Evolutionary conservation across 2,329 filamentous ascomycete genomes (phyloP), one percentile per base, ranked within the genome.

Genomic region (Sordariomycetes sp.): DNA sequence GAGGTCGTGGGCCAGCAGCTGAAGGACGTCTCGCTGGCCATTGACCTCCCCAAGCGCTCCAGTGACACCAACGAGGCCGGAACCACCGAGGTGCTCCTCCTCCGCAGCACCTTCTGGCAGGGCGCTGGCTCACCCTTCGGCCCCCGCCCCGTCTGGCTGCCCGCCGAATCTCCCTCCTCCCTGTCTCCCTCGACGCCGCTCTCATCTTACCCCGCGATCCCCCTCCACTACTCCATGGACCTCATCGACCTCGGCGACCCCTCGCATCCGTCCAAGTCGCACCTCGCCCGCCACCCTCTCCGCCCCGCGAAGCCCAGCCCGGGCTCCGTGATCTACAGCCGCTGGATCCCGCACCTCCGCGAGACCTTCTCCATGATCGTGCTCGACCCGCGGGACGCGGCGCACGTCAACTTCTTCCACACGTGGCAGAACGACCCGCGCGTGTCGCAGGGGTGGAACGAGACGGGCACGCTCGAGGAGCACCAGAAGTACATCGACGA

Each of bases 401-500:
- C 81, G 64, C 88, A 93, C 70, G 72, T 92, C 55, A 72, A 76
- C 18, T 76, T 90, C 5, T 92, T 93, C 75, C 85, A 91, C 71
- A 78, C 77, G 59, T 93, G 89, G 89, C 88, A 91, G 71, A 93
- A 93, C 66, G 88, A 92, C 67, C 88, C 88, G 57, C 86, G 89
- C 55, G 89, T 93, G 35, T 87, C 87, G 3, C 81, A 86, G 66
- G 88, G 88, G 3, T 92, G 89, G 89, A 89, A 90, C 66, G 84
- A 89, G 73, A 88, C 86, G 1, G 89, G 88, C 35, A 88, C 87
- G 1, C 71, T 89, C 54, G 87, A 89, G 34, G 79, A 91, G 69
- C 89, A 92, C 70, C 79, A 82, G 61, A 79, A 84, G 65, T 92
- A 93, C 69, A 77, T 91, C 56, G 77, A 80, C 34, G 80, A 80